phyloP scores from a whole-genome alignment of 768 basidiomycete genomes.

The Auriscalpium orientale region DNA sequence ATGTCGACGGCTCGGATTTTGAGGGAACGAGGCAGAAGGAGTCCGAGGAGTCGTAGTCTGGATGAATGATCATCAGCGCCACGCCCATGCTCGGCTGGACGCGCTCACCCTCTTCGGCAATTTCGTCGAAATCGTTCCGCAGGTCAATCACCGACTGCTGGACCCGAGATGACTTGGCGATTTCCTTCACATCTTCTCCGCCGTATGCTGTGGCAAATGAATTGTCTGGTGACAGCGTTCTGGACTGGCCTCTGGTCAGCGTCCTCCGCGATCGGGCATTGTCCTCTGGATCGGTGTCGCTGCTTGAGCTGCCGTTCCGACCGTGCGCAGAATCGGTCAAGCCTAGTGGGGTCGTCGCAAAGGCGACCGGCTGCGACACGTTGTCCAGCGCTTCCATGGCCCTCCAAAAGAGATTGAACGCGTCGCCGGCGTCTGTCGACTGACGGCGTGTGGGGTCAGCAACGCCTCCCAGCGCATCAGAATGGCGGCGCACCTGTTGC shows the following conservation, averaged over 20 bases:
- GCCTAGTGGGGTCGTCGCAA: constrained; percentile 71
- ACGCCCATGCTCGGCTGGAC: neutral
- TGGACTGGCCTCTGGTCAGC: constrained; percentile 27
- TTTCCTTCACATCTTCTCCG: constrained; percentile 10
- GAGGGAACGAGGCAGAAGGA: constrained; percentile 74
- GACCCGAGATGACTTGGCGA: constrained; percentile 7
- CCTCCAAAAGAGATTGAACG: constrained; percentile 86
- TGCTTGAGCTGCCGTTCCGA: constrained; percentile 48
- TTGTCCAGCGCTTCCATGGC: constrained; percentile 84
- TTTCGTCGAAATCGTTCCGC: constrained; percentile 52
- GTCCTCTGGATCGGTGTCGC: constrained; percentile 65
- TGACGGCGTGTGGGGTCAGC: constrained; percentile 2
- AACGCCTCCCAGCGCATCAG: neutral
- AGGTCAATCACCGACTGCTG: constrained; percentile 15
- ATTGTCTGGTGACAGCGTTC: constrained; percentile 22
- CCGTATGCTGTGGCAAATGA: constrained; percentile 16
- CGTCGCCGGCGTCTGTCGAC: constrained; percentile 61
- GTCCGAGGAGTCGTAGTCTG: constrained; percentile 58
- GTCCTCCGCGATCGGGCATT: constrained; percentile 41
- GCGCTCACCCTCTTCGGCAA: constrained; percentile 54
- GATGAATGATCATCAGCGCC: neutral
- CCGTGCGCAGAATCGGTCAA: constrained; percentile 29
- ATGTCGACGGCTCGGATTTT: constrained; percentile 42
- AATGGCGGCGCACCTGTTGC: constrained; percentile 49
- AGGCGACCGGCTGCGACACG: constrained; percentile 76